Evolutionary conservation across 2,329 filamentous ascomycete species (phyloP).

Genomic region (Colletotrichum acutatum): DNA sequence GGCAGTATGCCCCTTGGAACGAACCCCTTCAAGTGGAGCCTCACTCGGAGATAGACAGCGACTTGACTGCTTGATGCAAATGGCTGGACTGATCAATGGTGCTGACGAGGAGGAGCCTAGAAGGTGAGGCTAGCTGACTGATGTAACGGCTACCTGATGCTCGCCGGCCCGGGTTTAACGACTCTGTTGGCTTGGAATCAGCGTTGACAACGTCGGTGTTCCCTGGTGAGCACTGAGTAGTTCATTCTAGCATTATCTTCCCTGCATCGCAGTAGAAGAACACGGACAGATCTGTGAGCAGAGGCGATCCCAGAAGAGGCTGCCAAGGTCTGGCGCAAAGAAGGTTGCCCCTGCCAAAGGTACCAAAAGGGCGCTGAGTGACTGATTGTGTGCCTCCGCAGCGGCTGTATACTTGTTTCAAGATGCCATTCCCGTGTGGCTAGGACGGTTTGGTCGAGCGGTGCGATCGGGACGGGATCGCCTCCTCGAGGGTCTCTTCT

Average conservation of each 20-base stretch:
- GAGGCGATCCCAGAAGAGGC: slow-evolving; percentile 15
- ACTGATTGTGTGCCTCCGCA: slow-evolving; percentile 4
- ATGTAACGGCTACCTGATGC: not conserved
- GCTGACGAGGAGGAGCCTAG: not conserved
- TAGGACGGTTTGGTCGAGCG: slow-evolving; percentile 15
- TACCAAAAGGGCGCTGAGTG: not conserved
- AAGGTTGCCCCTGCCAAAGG: slow-evolving; percentile 12
- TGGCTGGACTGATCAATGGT: not conserved
- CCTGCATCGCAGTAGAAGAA: slow-evolving; percentile 18
- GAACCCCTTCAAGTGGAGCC: slow-evolving; percentile 13
- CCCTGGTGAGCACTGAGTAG: slow-evolving; percentile 17
- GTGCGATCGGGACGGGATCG: slow-evolving; percentile 25
- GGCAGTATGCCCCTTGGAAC: slow-evolving; percentile 5
- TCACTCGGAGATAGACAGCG: not conserved
- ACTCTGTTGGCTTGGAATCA: not conserved
- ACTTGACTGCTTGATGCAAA: not conserved
- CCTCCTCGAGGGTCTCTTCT: slow-evolving; percentile 11
- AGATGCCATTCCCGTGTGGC: slow-evolving; percentile 18
- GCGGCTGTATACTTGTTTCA: slow-evolving; percentile 31
- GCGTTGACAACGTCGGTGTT: slow-evolving; percentile 6
- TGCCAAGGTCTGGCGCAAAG: slow-evolving; percentile 13
- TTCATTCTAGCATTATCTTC: slow-evolving; percentile 15
- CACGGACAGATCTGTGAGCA: slow-evolving; percentile 30
- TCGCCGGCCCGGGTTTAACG: not conserved
- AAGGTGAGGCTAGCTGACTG: slow-evolving; percentile 8